phyloP scores from a whole-genome alignment of 352 stramenopile genomes.

The Pythium grandisporangium region DNA sequence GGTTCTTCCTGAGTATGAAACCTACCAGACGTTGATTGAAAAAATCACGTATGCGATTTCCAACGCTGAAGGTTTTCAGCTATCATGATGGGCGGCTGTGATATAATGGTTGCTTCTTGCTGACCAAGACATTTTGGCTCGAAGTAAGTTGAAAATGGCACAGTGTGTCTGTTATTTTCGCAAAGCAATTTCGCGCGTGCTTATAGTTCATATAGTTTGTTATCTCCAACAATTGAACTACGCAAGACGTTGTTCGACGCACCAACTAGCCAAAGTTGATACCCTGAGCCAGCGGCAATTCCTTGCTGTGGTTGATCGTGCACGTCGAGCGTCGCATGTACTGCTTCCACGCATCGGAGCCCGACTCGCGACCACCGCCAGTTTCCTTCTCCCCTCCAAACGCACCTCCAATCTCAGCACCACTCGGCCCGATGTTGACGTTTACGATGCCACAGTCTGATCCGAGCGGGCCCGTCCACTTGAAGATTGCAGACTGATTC shows the following conservation, averaged over 20 bases:
- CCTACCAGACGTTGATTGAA: conserved; percentile 47
- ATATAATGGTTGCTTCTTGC: too few species aligned
- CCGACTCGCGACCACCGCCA: conserved; percentile 85
- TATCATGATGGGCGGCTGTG: too few species aligned
- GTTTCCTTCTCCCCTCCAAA: conserved; percentile 93
- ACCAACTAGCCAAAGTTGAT: conserved; percentile 82
- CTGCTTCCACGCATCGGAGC: conserved; percentile 90
- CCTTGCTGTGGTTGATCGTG: conserved; percentile 91
- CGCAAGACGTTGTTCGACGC: too few species aligned
- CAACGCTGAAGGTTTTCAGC: conserved; percentile 72
- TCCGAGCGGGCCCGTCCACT: conserved; percentile 85
- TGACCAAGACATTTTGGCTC: too few species aligned
- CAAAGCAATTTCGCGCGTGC: too few species aligned
- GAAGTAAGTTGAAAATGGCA: too few species aligned
- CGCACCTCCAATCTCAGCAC: conserved; percentile 89
- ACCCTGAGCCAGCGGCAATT: conserved; percentile 87
- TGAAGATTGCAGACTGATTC: conserved; percentile 88
- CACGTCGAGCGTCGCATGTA: conserved; percentile 93
- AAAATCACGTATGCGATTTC: conserved; percentile 76
- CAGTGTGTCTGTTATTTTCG: too few species aligned
- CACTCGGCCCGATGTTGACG: conserved; percentile 88
- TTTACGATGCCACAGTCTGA: conserved; percentile 92
- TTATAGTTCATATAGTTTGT: too few species aligned
- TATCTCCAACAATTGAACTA: too few species aligned
- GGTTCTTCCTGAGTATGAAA: conserved; percentile 71